Percentiles rank a stretch among this genome's conserved stretches.
Evolutionary conservation across 2,329 filamentous ascomycete genomes (phyloP).

Genomic region (Saccharata proteae): DNA sequence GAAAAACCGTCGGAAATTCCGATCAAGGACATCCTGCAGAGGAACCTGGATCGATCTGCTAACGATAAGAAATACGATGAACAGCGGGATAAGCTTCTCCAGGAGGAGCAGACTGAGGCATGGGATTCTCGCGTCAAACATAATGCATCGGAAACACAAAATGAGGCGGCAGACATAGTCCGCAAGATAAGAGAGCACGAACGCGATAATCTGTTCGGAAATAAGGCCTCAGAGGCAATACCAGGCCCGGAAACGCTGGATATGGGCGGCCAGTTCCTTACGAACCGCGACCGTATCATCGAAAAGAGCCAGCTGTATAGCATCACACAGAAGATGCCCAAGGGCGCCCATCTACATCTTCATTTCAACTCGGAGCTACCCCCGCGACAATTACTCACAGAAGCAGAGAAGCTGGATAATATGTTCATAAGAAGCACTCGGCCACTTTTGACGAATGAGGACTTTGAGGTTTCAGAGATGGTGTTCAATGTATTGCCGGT

Average conservation of each 20-base stretch:
- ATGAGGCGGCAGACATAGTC: slow-evolving; percentile 23
- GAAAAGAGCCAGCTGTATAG: slow-evolving; percentile 44
- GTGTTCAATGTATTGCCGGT: slow-evolving; percentile 43
- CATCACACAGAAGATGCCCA: slow-evolving; percentile 50
- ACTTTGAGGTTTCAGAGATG: slow-evolving; percentile 45
- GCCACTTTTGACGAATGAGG: slow-evolving; percentile 30
- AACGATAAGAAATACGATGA: slow-evolving; percentile 18
- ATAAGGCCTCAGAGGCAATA: slow-evolving; percentile 29
- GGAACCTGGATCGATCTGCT: not conserved
- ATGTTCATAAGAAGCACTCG: slow-evolving; percentile 59
- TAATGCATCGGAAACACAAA: slow-evolving; percentile 16
- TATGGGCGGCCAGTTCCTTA: slow-evolving; percentile 36
- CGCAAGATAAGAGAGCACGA: slow-evolving; percentile 30
- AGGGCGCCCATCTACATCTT: slow-evolving; percentile 61
- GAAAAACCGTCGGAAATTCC: not conserved
- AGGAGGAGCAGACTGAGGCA: slow-evolving; percentile 16
- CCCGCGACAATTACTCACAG: slow-evolving; percentile 47
- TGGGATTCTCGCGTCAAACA: slow-evolving; percentile 25
- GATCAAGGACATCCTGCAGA: slow-evolving; percentile 3
- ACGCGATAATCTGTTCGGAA: slow-evolving; percentile 28
- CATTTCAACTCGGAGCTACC: slow-evolving; percentile 67
- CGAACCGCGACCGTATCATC: slow-evolving; percentile 31
- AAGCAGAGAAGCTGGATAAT: slow-evolving; percentile 40
- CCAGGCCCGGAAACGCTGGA: slow-evolving; percentile 27
- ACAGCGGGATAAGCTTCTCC: slow-evolving; percentile 17